Percentiles rank a stretch among this genome's conserved stretches.
phyloP scores from a whole-genome alignment of 768 basidiomycete genomes.

The Clathrus columnatus region DNA sequence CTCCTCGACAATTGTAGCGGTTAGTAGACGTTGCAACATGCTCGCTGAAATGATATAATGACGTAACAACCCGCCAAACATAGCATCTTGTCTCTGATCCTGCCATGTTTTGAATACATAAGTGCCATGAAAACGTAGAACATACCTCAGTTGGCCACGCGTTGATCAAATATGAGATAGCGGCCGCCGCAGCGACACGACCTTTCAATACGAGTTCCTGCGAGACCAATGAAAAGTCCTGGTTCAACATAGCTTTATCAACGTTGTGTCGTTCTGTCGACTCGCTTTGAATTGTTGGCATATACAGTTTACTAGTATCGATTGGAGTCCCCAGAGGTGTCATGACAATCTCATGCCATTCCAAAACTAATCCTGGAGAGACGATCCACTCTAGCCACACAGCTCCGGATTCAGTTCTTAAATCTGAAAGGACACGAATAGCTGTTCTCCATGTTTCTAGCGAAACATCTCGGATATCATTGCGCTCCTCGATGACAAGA shows the following conservation, averaged over 20 bases:
- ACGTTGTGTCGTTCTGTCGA: conserved; percentile 76
- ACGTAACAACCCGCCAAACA: conserved; percentile 64
- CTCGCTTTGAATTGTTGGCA: conserved; percentile 40
- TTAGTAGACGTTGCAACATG: conserved; percentile 83
- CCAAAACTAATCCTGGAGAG: conserved; percentile 52
- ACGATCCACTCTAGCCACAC: conserved; percentile 44
- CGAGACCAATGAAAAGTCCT: conserved; percentile 78
- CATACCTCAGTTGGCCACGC: conserved; percentile 59
- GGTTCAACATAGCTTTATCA: conserved; percentile 89
- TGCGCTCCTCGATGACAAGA: conserved; percentile 81
- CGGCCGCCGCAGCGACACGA: conserved; percentile 67
- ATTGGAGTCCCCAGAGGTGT: conserved; percentile 79
- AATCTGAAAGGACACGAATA: conserved; percentile 38
- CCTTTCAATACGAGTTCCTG: conserved; percentile 71
- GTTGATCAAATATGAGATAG: conserved; percentile 60
- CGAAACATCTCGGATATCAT: conserved; percentile 71
- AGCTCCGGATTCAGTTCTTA: conserved; percentile 18
- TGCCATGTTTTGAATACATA: neutral
- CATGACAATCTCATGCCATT: conserved; percentile 87
- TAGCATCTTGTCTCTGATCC: conserved; percentile 38
- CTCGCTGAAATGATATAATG: conserved; percentile 83
- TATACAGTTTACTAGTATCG: conserved; percentile 61
- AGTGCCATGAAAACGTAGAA: conserved; percentile 4
- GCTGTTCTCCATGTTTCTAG: conserved; percentile 68
- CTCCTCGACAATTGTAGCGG: conserved; percentile 83